Evolutionary conservation across 2,329 filamentous ascomycete species (phyloP), one percentile per base, ranked within the genome.

Genomic region (Lasiodiplodia sp.): DNA sequence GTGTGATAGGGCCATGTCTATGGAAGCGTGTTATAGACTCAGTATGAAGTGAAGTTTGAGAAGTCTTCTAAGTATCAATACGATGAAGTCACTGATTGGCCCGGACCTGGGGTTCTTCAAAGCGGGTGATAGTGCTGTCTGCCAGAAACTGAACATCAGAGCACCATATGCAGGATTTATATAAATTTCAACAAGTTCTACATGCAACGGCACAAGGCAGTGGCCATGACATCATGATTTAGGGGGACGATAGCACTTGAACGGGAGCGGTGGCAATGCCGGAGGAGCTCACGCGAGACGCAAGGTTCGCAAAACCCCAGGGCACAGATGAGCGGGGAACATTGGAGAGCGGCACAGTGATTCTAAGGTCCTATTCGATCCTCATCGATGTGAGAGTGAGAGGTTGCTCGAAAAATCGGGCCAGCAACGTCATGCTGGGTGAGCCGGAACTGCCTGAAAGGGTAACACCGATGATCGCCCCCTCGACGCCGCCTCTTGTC

Each of bases 301-400:
- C 11, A 55, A 6, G 18, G 52, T 55, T 28, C 52, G 12, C 52
- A 12, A 12, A 28, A 18, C 14, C 52, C 23, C 52, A 55, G 52
- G 52, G 52, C 52, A 55, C 52, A 25, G 23, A 55, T 55, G 18
- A 55, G 52, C 31, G 31, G 31, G 52, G 52, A 55, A 16, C 25
- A 12, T n/a, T 18, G 23, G 52, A 25, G 52, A 5, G 31, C 52
- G 18, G 52, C 52, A 16, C 8, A 28, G 11, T 8, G 52, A 55
- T 55, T 28, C 10, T 21, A 55, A 7, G 8, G 25, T 28, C 25
- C 23, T 8, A 14, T 16, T 55, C 25, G 52, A 55, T 55, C 18
- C n/a, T 4, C 16, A 21, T 25, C 11, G 49, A 51, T 10, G 49
- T 21, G 23, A 21, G 18, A 51, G 3, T 10, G 21, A 21, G 21